Conservation (phyloP, 176 grass and related monocot genomes). For the Carex cristatella region DNA sequence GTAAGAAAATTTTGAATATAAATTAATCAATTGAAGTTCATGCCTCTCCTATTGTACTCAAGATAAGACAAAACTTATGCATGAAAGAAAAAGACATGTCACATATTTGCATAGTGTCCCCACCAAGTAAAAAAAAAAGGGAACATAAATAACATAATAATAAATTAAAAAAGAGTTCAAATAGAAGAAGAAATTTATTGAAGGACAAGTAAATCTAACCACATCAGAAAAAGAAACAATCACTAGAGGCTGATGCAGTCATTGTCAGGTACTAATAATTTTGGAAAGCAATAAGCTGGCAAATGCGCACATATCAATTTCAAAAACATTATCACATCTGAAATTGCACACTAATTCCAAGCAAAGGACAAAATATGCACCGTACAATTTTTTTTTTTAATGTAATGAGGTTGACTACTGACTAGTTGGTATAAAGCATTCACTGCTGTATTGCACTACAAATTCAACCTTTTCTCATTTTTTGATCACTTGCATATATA, state of each 20-base stretch:
- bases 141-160: not conserved
- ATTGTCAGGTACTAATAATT: not conserved
- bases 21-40: not conserved
- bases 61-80: not conserved
- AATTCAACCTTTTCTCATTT: conserved; percentile 22
- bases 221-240: not conserved
- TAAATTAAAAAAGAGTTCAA: not conserved
- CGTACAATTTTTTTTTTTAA: not conserved
- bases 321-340: not conserved
- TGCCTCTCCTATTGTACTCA: not conserved
- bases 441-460: conserved; percentile 5
- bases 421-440: conserved; percentile 38
- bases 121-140: not conserved
- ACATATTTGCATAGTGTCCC: not conserved
- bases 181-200: not conserved
- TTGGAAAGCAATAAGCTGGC: not conserved
- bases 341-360: conserved; percentile 10
- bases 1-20: not conserved
- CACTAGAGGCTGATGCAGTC: not conserved
- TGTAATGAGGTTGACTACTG: not conserved
- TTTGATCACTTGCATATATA: not conserved
- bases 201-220: not conserved
- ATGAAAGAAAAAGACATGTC: not conserved
- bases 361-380: conserved; percentile 22
- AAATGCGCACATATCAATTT: not conserved